Conservation (phyloP, 2,329 filamentous ascomycete genomes). For the Fragosphaeria purpurea region DNA sequence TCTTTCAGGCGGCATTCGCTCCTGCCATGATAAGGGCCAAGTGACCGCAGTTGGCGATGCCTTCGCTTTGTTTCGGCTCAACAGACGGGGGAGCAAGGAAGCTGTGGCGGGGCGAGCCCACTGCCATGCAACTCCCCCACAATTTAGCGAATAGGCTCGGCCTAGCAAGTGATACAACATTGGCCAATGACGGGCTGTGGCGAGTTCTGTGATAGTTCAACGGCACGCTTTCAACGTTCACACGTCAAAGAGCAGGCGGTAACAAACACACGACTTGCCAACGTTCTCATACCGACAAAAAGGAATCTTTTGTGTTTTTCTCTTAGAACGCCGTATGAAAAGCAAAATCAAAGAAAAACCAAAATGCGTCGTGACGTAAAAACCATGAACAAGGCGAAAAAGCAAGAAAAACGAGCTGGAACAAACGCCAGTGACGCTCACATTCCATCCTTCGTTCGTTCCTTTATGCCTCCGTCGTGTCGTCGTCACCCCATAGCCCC, state of each 20-base stretch:
- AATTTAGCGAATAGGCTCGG: too few relatives aligned
- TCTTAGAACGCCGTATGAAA: conserved; percentile 5
- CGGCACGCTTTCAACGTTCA: too few relatives aligned
- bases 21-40: conserved; percentile 4
- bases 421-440: too few relatives aligned
- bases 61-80: conserved; percentile 21
- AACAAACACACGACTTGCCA: too few relatives aligned
- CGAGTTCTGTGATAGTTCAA: too few relatives aligned
- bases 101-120: background rate
- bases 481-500: conserved; percentile 71
- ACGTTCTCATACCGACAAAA: too few relatives aligned
- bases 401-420: background rate
- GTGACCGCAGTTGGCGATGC: background rate
- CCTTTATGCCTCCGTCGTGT: conserved; percentile 40
- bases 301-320: background rate
- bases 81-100: background rate
- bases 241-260: too few relatives aligned
- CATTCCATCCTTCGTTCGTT: too few relatives aligned
- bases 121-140: too few relatives aligned
- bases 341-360: background rate
- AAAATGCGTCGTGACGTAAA: background rate
- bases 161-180: background rate
- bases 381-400: background rate
- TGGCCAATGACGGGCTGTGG: background rate
- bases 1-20: background rate